A percentile compares a stretch with the other conserved stretches of the same genome.
Evolutionary conservation across 805 yeast species (phyloP).

Genomic region (Metschnikowia proteae): DNA sequence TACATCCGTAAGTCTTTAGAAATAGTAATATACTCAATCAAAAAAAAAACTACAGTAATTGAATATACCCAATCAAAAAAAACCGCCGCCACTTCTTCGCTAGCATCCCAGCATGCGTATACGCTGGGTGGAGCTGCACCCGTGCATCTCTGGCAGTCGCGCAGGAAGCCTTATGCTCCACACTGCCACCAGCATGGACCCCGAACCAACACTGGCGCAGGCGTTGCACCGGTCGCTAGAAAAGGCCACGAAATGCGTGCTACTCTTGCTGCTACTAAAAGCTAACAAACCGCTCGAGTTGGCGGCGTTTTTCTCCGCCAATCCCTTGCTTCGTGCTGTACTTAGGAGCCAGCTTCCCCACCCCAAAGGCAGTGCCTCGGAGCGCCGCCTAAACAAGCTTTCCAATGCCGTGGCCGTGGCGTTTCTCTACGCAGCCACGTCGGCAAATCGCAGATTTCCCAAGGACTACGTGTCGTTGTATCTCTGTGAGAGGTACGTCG

Average conservation of each 20-base stretch:
- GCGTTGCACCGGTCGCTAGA: slow-evolving; percentile 6
- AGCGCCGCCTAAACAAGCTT: slow-evolving; percentile 16
- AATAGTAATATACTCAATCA: no score
- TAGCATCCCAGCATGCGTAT: no score
- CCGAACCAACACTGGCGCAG: not conserved
- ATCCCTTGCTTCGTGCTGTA: slow-evolving; percentile 26
- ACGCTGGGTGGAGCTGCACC: not conserved
- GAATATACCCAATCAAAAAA: no score
- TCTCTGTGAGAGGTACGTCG: slow-evolving; percentile 29
- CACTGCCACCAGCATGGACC: not conserved
- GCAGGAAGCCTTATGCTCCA: not conserved
- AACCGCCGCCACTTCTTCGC: not conserved
- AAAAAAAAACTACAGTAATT: no score
- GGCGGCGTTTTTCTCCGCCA: slow-evolving; percentile 31
- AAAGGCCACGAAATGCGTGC: slow-evolving; percentile 29
- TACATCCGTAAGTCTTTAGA: no score
- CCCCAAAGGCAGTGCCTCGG: slow-evolving; percentile 7
- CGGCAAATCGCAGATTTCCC: slow-evolving; percentile 27
- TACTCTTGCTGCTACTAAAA: slow-evolving; percentile 22
- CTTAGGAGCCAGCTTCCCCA: slow-evolving; percentile 2
- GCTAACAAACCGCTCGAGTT: slow-evolving; percentile 24
- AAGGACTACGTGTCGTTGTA: slow-evolving; percentile 37
- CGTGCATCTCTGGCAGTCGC: not conserved
- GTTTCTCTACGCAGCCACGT: slow-evolving; percentile 27
- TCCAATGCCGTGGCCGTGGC: slow-evolving; percentile 25